A percentile compares a stretch with the other conserved stretches of the same genome.
Conservation (phyloP, 805 yeast genomes). For the Sungouiozyma ichnusensis region DNA sequence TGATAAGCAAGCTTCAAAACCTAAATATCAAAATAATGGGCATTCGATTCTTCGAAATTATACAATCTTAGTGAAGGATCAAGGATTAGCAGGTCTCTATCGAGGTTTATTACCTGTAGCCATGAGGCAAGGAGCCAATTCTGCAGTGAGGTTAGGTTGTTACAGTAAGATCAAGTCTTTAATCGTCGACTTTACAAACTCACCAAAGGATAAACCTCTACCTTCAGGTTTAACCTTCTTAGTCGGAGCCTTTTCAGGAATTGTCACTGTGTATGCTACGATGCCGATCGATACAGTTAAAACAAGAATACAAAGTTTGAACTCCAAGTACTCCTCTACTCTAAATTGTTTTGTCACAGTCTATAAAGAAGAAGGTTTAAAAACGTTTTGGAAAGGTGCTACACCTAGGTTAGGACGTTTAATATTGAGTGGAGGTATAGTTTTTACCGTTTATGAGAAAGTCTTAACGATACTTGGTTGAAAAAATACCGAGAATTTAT, state of each 20-base stretch:
- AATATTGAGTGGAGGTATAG: conserved; percentile 91
- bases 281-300: conserved; percentile 96
- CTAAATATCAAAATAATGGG: conserved; percentile 57
- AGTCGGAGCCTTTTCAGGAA: conserved; percentile 85
- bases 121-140: conserved; percentile 90
- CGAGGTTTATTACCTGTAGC: conserved; percentile 90
- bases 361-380: conserved; percentile 77
- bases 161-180: conserved; percentile 78
- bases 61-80: conserved; percentile 49
- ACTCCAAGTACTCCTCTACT: conserved; percentile 69
- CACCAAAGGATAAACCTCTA: conserved; percentile 63
- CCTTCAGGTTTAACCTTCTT: conserved; percentile 71
- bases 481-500: neutral
- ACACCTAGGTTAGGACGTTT: conserved; percentile 92
- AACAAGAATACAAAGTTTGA: conserved; percentile 93
- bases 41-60: conserved; percentile 43
- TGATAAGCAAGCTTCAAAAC: conserved; percentile 68
- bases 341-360: conserved; percentile 71
- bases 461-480: conserved; percentile 41
- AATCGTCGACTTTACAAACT: conserved; percentile 57
- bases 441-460: conserved; percentile 91
- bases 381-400: conserved; percentile 96
- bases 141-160: conserved; percentile 88
- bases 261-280: conserved; percentile 81
- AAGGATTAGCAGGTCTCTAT: conserved; percentile 77